Base-by-base conservation (phyloP, 2,329 filamentous ascomycete genomes). In the Aspergillus amoenus region DNA sequence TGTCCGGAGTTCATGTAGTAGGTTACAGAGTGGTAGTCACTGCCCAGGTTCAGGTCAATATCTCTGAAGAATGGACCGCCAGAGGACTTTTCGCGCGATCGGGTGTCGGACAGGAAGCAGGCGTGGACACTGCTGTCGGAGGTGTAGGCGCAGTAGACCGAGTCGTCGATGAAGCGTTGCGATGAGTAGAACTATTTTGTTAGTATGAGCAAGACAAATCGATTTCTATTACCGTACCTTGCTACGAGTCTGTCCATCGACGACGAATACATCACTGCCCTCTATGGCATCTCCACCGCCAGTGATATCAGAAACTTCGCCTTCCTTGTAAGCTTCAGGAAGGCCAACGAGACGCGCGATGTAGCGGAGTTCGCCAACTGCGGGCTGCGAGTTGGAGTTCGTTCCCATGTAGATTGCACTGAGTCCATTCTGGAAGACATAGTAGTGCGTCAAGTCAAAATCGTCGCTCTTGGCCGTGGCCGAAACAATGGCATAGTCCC, bases 1-100 rank as follows among this genome's bases (percentile, higher is more conserved):
- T 55, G 52, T n/a, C 52, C 52, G 5, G 52, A 55, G 43, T 48
- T 55, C 52, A 55, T 55, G 44, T 55, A 55, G 34, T 27, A 55
- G 5, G 52, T 55, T 2, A 48, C 11, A 15, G 52, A 55, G 11
- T 55, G 52, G 11, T 55, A 55, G 34, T 41, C 32, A 30, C 22
- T 9, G 3, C 13, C 52, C 17, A 47, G 37, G 11, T 55, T 55
- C 22, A 55, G 52, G 34, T 55, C 52, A 18, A 55, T 55, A 30
- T 55, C 52, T 6, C 52, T 39, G 34, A 48, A 55, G 52, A 55
- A 55, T 5, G 52, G 52, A 7, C 52, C 52, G 11, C 52, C 52
- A 22, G 52, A 55, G 11, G 52, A 55, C 44, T 55, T 55, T 42
- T 55, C 52, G 13, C 52, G 52, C 15, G 43, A 32, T 1, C 34